Conservation (phyloP, 306 rosid genomes). For the Senna siamea region DNA sequence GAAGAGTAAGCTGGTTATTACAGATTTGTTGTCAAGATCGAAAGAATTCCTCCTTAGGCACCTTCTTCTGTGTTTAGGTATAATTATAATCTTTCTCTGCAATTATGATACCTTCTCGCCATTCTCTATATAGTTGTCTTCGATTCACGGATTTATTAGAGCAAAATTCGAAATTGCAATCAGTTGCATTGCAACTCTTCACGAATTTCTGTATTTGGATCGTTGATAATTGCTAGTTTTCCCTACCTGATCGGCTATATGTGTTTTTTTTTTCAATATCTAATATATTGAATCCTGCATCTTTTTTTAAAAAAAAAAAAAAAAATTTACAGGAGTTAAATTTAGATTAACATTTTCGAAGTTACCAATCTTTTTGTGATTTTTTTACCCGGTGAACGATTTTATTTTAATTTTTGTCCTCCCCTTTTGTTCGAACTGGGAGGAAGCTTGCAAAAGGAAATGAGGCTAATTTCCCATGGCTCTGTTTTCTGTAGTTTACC, state of each 20-base stretch:
- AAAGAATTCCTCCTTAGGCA: not conserved
- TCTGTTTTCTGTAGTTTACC: too few species aligned
- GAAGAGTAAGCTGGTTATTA: not conserved
- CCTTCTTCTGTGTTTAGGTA: not conserved
- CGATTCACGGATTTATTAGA: not conserved
- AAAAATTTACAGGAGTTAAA: not conserved
- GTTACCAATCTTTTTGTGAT: not conserved
- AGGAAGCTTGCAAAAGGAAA: not conserved
- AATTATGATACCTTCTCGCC: not conserved
- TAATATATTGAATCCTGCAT: not conserved
- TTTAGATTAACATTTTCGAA: not conserved
- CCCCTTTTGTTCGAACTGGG: not conserved
- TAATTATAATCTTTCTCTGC: not conserved
- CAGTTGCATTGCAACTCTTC: not conserved
- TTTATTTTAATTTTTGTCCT: not conserved
- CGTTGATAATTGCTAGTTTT: not conserved
- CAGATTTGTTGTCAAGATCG: conserved; percentile 1
- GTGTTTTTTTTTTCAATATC: not conserved
- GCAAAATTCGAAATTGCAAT: not conserved
- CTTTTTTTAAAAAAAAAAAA: too few species aligned
- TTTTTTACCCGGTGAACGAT: not conserved
- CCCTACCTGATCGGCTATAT: not conserved
- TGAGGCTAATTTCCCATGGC: not conserved
- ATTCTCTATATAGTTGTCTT: not conserved
- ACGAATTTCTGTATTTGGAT: not conserved